A percentile compares a stretch with the other conserved stretches of the same genome.
These are phyloP conservation scores for Heterobasidion parviporum DNA, from an alignment of 1,284 basidiomycete species.

Conservation along the genomic window DNA sequence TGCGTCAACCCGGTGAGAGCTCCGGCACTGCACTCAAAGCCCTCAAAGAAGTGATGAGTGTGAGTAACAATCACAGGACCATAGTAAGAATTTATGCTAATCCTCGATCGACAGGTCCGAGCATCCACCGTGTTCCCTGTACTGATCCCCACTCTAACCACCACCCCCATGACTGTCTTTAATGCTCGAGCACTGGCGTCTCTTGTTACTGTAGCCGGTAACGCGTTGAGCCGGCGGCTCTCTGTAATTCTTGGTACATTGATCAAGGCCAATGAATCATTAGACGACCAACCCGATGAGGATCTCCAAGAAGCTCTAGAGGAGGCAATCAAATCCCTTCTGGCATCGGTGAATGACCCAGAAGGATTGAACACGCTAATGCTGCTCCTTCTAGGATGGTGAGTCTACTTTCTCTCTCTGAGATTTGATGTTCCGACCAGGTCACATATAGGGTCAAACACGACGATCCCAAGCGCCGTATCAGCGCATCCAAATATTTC, in stretches of 20 bases:
- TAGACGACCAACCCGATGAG: constrained; percentile 60
- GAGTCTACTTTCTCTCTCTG: constrained; percentile 17
- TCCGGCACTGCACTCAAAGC: constrained; percentile 95
- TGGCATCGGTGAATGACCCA: constrained; percentile 72
- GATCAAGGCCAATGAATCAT: constrained; percentile 51
- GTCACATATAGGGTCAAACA: constrained; percentile 61
- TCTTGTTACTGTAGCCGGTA: constrained; percentile 89
- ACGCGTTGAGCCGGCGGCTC: constrained; percentile 79
- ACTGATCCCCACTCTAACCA: constrained; percentile 90
- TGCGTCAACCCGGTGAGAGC: constrained; percentile 83
- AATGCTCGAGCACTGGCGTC: constrained; percentile 91
- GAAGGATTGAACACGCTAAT: constrained; percentile 87
- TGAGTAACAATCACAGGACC: constrained; percentile 29
- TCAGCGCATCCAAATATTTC: constrained; percentile 75
- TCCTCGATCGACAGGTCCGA: constrained; percentile 50
- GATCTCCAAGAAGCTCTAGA: constrained; percentile 70
- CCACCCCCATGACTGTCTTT: constrained; percentile 89
- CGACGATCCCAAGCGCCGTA: constrained; percentile 61
- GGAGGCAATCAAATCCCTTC: constrained; percentile 65
- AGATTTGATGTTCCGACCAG: constrained; percentile 3
- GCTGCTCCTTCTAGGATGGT: constrained; percentile 88
- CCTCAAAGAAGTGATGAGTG: constrained; percentile 89
- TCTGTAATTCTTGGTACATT: constrained; percentile 71
- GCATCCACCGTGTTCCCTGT: constrained; percentile 96
- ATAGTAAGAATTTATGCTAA: neutral